Evolutionary conservation across 805 yeast genomes (phyloP), one percentile per base, ranked within the genome.

Genomic region (Wickerhamiella cacticola): DNA sequence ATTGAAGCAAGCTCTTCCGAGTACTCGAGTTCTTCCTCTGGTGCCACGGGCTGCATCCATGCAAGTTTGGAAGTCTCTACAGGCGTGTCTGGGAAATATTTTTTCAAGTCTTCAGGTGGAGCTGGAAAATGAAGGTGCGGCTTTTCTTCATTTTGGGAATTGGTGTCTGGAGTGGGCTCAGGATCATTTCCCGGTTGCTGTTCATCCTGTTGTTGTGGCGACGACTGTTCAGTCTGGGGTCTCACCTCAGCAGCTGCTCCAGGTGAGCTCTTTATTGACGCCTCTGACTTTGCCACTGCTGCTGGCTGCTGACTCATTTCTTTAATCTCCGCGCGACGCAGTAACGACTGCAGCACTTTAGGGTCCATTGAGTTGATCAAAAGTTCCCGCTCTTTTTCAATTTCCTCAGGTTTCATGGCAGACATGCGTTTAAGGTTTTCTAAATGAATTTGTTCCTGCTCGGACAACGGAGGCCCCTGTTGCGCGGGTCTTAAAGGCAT

Each of bases 31-130:
- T 63, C 67, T 46, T 66, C 68, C 6, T 56, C 57, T 4, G 53
- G 62, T 12, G 57, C 68, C 0, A 80, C 74, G 2, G 83, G 78
- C 49, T 80, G 74, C 95, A 88, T 88, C 99, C 99, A 92, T 50
- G 87, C 82, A 49, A 92, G 63, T 56, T 84, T 82, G 35, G 76
- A 79, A 0, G 84, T 74, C 54, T 92, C 95, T 42, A 70, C 77
- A 1, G 96, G 95, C 45, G 92, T 68, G 54, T 87, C 89, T 1
- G 99, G 96, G 65, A 79, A 92, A 65, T 77, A 89, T 59, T 82
- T 83, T 22, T 78, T 82, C 45, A 92, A 66, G 58, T 86, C 80
- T 23, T 79, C 79, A 54, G 83, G 82, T 44, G 72, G 75, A 1
- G 82, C 75, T 55, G 36, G 73, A 67, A 52, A 68, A 62, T 41